Conservation (phyloP, 495 filamentous ascomycete genomes). For the Penicillium coprophilum region DNA sequence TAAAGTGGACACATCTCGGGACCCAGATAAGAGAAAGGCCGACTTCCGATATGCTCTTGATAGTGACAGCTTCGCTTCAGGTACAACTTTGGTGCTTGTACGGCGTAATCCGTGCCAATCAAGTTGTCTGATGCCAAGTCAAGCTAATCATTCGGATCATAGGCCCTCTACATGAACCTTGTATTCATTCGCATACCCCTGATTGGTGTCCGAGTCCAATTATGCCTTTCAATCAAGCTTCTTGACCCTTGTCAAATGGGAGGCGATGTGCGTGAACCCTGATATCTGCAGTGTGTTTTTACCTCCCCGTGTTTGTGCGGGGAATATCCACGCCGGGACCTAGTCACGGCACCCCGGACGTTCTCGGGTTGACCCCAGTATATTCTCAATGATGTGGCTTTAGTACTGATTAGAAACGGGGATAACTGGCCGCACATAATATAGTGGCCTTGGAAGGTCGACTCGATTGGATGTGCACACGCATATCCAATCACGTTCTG, state of each 20-base stretch:
- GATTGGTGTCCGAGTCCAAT: background rate
- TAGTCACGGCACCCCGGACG: background rate
- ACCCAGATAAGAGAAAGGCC: background rate
- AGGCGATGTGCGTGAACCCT: slow-evolving; percentile 2
- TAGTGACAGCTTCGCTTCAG: background rate
- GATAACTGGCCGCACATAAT: background rate
- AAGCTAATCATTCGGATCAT: background rate
- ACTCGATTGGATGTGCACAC: background rate
- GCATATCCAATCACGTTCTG: background rate
- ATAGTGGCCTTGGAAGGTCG: background rate
- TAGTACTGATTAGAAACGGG: background rate
- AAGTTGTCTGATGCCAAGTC: background rate
- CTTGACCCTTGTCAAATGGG: background rate
- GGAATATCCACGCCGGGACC: background rate
- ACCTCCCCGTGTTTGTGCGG: background rate
- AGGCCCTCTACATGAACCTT: background rate
- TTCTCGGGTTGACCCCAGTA: background rate
- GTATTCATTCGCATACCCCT: background rate
- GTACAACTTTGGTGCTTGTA: background rate
- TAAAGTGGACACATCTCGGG: slow-evolving; percentile 2
- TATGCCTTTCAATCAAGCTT: background rate
- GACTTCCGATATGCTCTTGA: background rate
- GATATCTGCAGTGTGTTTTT: no score
- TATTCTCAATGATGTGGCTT: background rate
- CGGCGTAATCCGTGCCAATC: no score